phyloP scores from a whole-genome alignment of 2,329 filamentous ascomycete species.

The Penicillium sp. region DNA sequence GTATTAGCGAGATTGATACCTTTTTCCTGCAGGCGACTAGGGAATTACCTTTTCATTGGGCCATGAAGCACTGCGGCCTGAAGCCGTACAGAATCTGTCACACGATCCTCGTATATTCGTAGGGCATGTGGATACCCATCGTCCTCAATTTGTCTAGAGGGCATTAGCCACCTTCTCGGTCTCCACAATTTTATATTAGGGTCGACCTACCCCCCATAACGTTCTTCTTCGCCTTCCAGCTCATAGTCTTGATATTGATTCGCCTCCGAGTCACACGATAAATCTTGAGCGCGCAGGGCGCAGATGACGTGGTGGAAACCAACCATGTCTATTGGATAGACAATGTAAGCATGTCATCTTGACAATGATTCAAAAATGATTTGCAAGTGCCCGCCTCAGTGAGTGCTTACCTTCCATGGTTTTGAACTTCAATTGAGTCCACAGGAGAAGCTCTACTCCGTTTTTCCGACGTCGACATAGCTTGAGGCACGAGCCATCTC shows the following conservation, averaged over 20 bases:
- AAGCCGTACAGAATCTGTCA: conserved; percentile 56
- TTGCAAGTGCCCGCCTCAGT: too few species aligned
- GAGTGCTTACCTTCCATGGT: conserved; percentile 53
- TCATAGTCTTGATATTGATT: conserved; percentile 51
- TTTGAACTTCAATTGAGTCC: conserved; percentile 58
- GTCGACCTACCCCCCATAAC: conserved; percentile 52
- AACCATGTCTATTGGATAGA: conserved; percentile 50
- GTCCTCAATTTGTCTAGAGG: conserved; percentile 54
- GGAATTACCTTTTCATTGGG: conserved; percentile 49
- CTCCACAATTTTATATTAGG: not conserved
- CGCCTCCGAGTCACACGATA: conserved; percentile 33
- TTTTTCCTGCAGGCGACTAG: not conserved
- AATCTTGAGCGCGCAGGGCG: conserved; percentile 61
- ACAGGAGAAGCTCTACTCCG: conserved; percentile 49
- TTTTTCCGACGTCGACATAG: conserved; percentile 38
- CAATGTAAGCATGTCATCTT: not conserved
- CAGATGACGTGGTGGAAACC: conserved; percentile 60
- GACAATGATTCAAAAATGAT: not conserved
- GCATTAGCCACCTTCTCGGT: conserved; percentile 15
- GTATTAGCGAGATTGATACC: not conserved
- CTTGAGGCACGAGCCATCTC: conserved; percentile 41
- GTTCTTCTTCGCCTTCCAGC: conserved; percentile 49
- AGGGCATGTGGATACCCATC: conserved; percentile 56
- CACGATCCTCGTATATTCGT: conserved; percentile 55
- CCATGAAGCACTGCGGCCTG: conserved; percentile 59